Base-by-base conservation (phyloP, 192 early-diverging fungal genomes). In the Coemansia sp. region DNA sequence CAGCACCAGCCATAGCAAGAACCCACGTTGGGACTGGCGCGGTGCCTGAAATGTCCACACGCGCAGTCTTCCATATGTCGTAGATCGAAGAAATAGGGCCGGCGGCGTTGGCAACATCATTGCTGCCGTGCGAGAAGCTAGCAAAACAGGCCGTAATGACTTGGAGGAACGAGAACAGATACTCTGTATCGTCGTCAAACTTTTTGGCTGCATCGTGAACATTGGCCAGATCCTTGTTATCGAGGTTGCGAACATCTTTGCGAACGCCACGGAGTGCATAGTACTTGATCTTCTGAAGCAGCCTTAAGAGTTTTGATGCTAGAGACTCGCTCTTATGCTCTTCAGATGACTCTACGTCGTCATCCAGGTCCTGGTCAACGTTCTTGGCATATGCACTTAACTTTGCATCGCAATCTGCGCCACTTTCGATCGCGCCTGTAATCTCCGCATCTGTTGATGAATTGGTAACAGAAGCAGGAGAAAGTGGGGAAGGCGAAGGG, bases 31-130 rank as follows among this genome's bases (percentile, higher is more conserved):
- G 87, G 4, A 93, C 83, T 2, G 80, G 73, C 5, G 80, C 75
- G 44, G 86, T 85, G 57, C 77, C 80, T 30, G 60, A 45, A 25
- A 68, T 60, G 23, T 83, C 71, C 24, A 82, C 83, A 14, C 57
- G 52, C 8, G 70, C 80, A 12, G 61, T 73, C 45, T 73, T 53
- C 87, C 90, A 93, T 54, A 89, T 81, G 54, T 81, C 68, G 66
- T 83, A 92, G 43, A 93, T 89, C 37, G 87, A 73, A 2, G 91
- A 71, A 25, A 92, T 63, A 17, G 91, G 91, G 46, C 91, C 90
- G 47, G 90, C 84, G 21, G 91, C 91, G 63, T 93, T 92, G 62
- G 90, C 83, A 21, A 93, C 88, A 73, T 93, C 90, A 80, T 93
- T 93, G 55, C 85, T 84, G 43, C 91, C 89, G 75, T 93, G 91